Percentiles rank a stretch among this genome's conserved stretches.
phyloP scores from a whole-genome alignment of 2,329 filamentous ascomycete species.

The Alternaria brassicicola region DNA sequence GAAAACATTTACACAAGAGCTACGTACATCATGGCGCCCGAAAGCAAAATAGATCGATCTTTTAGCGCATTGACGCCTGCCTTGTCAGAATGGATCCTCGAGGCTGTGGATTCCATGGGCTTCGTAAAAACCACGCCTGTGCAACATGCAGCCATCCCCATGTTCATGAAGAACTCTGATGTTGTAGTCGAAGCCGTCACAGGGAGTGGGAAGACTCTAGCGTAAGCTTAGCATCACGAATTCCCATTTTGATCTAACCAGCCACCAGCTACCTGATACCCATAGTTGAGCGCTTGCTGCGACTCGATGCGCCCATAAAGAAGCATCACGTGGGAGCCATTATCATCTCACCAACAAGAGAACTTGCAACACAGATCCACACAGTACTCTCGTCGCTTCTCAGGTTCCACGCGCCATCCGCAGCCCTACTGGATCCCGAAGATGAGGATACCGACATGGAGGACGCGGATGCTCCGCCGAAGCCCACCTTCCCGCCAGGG shows the following conservation, averaged over 20 bases:
- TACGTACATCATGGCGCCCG: constrained; percentile 39
- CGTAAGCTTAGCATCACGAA: constrained; percentile 18
- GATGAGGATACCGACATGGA: constrained; percentile 52
- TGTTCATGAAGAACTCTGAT: constrained; percentile 89
- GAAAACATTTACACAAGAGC: not conserved
- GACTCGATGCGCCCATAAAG: constrained; percentile 80
- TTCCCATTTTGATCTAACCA: not conserved
- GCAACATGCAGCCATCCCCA: constrained; percentile 87
- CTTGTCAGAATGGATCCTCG: constrained; percentile 81
- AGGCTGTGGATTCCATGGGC: constrained; percentile 82
- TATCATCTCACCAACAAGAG: constrained; percentile 89
- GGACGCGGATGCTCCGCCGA: constrained; percentile 47
- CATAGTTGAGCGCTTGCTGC: constrained; percentile 79
- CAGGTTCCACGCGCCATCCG: constrained; percentile 81
- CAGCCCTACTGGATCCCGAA: constrained; percentile 65
- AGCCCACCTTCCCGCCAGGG: constrained; percentile 53
- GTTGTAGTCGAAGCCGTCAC: constrained; percentile 78
- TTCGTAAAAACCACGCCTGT: constrained; percentile 90
- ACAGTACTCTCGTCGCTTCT: constrained; percentile 78
- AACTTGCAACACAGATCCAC: constrained; percentile 90
- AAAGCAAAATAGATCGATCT: constrained; percentile 51
- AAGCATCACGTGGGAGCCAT: constrained; percentile 90
- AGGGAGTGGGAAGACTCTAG: constrained; percentile 45
- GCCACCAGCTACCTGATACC: constrained; percentile 72
- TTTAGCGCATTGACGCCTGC: constrained; percentile 75